Conservation (phyloP, 2,329 filamentous ascomycete genomes). For the Fusarium sp. region DNA sequence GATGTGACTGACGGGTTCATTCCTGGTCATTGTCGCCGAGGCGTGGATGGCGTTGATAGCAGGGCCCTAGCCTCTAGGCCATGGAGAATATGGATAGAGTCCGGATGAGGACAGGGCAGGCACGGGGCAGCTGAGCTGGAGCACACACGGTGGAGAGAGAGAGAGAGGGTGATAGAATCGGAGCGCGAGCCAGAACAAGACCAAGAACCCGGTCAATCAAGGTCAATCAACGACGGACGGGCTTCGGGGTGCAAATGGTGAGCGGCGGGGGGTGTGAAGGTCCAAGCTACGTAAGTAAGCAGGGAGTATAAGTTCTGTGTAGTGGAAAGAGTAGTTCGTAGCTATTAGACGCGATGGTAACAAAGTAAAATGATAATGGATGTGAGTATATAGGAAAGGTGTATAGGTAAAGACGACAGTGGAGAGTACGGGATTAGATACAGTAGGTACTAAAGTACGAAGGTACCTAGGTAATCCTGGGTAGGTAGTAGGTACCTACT, state of each 20-base stretch:
- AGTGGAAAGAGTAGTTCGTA: not conserved
- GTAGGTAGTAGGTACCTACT: too few species aligned
- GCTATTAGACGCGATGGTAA: too few species aligned
- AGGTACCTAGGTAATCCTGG: too few species aligned
- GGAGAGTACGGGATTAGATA: not conserved
- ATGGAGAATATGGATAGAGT: conserved; percentile 41
- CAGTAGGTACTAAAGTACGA: not conserved
- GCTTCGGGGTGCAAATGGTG: not conserved
- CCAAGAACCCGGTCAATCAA: conserved; percentile 11
- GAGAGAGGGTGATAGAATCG: conserved; percentile 2
- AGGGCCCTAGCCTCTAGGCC: conserved; percentile 51
- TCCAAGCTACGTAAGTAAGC: conserved; percentile 20
- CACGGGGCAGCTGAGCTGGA: conserved; percentile 33
- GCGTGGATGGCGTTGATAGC: conserved; percentile 50
- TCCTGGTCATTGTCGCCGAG: conserved; percentile 73
- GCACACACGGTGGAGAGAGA: conserved; percentile 28
- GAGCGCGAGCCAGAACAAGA: not conserved
- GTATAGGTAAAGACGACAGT: too few species aligned
- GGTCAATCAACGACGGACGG: not conserved
- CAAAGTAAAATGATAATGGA: too few species aligned
- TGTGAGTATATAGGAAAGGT: not conserved
- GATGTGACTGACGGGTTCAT: conserved; percentile 74
- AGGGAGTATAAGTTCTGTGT: not conserved
- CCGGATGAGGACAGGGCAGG: conserved; percentile 41
- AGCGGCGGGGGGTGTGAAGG: not conserved